Evolutionary conservation across 306 rosid species (phyloP).

Genomic region (Quercus wislizeni): DNA sequence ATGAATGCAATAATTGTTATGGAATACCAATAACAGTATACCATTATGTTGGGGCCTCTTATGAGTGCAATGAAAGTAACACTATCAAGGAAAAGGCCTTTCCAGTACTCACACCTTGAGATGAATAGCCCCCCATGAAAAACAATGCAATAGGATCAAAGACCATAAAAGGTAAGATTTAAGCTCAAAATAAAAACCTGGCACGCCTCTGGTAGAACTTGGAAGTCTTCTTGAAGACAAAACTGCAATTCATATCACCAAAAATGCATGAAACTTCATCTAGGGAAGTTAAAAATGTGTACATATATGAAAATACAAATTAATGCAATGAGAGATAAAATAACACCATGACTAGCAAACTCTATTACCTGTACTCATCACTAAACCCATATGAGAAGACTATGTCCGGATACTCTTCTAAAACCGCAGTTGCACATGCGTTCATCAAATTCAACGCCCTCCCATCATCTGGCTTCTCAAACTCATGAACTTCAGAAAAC

Average conservation of each 20-base stretch:
- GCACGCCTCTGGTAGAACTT: slow-evolving; percentile 72
- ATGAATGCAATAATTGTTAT: not conserved
- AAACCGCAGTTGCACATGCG: slow-evolving; percentile 47
- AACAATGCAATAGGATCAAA: not conserved
- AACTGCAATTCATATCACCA: slow-evolving; percentile 31
- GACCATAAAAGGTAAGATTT: not conserved
- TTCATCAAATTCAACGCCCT: slow-evolving; percentile 69
- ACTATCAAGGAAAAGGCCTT: not conserved
- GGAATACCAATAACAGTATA: not conserved
- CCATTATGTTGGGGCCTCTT: not conserved
- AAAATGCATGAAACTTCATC: not conserved
- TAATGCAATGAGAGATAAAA: not conserved
- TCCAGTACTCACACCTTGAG: not conserved
- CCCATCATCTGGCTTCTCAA: slow-evolving; percentile 61
- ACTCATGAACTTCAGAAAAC: slow-evolving; percentile 50
- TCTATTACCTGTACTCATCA: slow-evolving; percentile 54
- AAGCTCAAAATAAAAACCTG: slow-evolving; percentile 27
- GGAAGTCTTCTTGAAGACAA: slow-evolving; percentile 70
- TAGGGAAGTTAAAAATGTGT: not conserved
- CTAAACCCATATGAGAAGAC: slow-evolving; percentile 74
- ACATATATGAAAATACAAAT: not conserved
- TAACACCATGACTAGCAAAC: not conserved
- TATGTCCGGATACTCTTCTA: slow-evolving; percentile 62
- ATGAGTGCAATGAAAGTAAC: not conserved
- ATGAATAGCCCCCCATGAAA: not conserved